Evolutionary conservation across 176 grass and related monocot genomes (phyloP).

Genomic region (Typha latifolia): DNA sequence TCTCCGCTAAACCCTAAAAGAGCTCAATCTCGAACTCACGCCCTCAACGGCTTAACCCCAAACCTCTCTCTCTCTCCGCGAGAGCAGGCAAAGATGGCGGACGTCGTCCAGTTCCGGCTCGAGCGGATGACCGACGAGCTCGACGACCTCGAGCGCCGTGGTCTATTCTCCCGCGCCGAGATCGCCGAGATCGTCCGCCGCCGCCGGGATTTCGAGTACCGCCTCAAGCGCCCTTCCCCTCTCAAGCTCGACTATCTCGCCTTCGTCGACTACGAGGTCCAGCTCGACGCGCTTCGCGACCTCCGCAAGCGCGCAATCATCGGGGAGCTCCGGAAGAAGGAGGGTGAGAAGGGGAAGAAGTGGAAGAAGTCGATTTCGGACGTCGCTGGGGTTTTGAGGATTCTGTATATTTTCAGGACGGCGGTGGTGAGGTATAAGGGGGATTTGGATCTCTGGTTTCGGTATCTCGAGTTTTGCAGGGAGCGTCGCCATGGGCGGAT

Average conservation of each 20-base stretch:
- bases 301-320: constrained; percentile 63
- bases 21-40: background rate
- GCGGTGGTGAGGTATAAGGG: constrained; percentile 71
- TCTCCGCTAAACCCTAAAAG: too few relatives aligned
- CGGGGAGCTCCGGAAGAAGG: constrained; percentile 13
- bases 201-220: constrained; percentile 85
- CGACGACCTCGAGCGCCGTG: constrained; percentile 64
- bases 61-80: background rate
- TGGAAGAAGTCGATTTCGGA: constrained; percentile 74
- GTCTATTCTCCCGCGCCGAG: constrained; percentile 73
- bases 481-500: constrained; percentile 59
- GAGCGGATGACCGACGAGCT: constrained; percentile 86
- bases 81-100: constrained; percentile 39
- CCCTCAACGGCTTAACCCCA: background rate
- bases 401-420: constrained; percentile 53
- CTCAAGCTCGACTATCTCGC: constrained; percentile 53
- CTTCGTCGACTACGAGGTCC: constrained; percentile 68
- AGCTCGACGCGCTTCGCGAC: constrained; percentile 52
- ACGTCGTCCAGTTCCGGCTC: constrained; percentile 70
- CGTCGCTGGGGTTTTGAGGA: constrained; percentile 37
- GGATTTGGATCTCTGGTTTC: constrained; percentile 87
- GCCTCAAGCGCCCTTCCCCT: constrained; percentile 68
- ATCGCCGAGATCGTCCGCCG: constrained; percentile 55
- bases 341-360: constrained; percentile 21
- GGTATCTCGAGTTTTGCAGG: constrained; percentile 79